Evolutionary conservation across 495 filamentous ascomycete species (phyloP), one percentile per base, ranked within the genome.

Genomic region (Friedmanniomyces endolithicus): DNA sequence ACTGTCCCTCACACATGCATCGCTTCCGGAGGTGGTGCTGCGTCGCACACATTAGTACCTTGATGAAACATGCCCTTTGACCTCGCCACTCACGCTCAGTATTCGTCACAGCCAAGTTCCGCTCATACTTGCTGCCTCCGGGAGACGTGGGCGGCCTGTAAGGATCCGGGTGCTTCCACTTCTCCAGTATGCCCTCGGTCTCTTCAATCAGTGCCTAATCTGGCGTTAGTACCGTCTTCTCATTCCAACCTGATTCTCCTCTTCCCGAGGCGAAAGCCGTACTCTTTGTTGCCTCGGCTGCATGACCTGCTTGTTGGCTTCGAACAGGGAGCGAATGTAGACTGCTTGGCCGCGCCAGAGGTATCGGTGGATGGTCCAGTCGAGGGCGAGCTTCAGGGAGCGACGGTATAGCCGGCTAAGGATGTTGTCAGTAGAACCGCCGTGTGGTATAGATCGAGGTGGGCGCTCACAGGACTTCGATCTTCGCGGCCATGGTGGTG

Each of bases 121-220:
- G 79, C 71, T 97, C 92, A 70, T 84, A 97, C 76, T 97, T 97
- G 52, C 88, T 95, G 53, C 92, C 92, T 78, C 92, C 92, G 17
- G 92, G 92, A 12, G 92, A 90, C 17, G 88, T 90, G 8, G 92
- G 92, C 47, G 82, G 78, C 53, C 75, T 70, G 66, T 95, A 97
- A 27, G 90, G 88, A 66, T 99, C 92, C 2, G 92, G 92, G 65
- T 99, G 94, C 69, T 96, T 96, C 89, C 89, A 99, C 63, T 80
- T 86, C 63, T 95, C 81, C 57, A 99, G 70, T 51, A 95, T 64
- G 53, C 83, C 82, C 69, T 97, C 92, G 29, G 94, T 86, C 69
- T 95, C 87, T 58, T 82, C 78, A 44, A 97, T 72, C 47, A 99
- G 65, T 23, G 77, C 79, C 90, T 96, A 20, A 22, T 25, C 12